Percentiles rank a stretch among this genome's conserved stretches.
Evolutionary conservation across 2,329 filamentous ascomycete species (phyloP).

Genomic region (Colletotrichum aenigma): DNA sequence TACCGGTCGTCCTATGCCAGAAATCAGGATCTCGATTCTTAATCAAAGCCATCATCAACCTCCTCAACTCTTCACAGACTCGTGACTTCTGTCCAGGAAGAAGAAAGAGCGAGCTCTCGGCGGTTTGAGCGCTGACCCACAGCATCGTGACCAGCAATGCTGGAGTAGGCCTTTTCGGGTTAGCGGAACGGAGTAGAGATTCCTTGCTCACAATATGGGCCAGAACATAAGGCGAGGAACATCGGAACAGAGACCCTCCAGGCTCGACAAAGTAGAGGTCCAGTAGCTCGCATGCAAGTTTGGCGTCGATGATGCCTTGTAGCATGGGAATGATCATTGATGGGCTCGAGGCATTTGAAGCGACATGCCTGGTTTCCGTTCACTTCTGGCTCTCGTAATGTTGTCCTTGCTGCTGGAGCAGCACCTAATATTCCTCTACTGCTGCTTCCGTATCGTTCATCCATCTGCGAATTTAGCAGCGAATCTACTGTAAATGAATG

Average conservation of each 20-base stretch:
- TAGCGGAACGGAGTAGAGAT: neutral
- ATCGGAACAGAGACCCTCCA: constrained; percentile 45
- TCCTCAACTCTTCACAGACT: constrained; percentile 34
- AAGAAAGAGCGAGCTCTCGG: constrained; percentile 46
- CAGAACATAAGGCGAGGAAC: constrained; percentile 41
- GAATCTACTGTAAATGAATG: neutral
- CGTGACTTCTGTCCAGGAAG: constrained; percentile 43
- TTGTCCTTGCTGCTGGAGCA: neutral
- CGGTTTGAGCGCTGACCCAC: constrained; percentile 52
- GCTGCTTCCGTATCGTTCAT: neutral
- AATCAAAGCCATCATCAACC: neutral
- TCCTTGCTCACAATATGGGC: neutral
- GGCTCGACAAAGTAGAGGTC: constrained; percentile 52
- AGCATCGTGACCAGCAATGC: constrained; percentile 51
- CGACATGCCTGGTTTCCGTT: neutral
- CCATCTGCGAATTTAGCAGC: neutral
- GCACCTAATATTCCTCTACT: neutral
- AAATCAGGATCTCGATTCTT: neutral
- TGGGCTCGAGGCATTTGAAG: constrained; percentile 39
- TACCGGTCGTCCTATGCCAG: neutral
- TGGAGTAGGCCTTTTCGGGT: constrained; percentile 26
- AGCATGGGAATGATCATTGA: constrained; percentile 45
- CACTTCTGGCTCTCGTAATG: neutral
- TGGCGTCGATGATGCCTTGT: constrained; percentile 39
- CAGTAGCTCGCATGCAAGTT: constrained; percentile 49